These are phyloP conservation scores for Tuber brumale DNA, from an alignment of 495 filamentous ascomycete species.

Conservation along the genomic window DNA sequence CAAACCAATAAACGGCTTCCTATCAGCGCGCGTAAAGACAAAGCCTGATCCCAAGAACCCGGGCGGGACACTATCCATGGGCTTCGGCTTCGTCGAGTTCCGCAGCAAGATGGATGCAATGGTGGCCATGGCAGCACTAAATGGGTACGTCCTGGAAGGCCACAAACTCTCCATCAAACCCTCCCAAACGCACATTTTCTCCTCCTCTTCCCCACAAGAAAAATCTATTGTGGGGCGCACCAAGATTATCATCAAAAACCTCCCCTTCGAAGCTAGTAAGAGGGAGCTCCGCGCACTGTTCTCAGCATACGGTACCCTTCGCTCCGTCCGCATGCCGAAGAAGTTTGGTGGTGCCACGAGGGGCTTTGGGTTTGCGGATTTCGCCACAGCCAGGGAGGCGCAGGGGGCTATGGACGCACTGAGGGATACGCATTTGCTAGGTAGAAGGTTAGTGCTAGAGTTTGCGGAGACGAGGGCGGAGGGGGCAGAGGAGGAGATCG, in stretches of 20 bases:
- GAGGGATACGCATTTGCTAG: constrained; percentile 86
- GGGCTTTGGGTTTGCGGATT: constrained; percentile 96
- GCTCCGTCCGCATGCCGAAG: constrained; percentile 86
- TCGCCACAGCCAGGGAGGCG: constrained; percentile 83
- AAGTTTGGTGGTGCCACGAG: constrained; percentile 82
- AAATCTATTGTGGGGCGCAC: constrained; percentile 66
- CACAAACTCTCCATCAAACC: constrained; percentile 76
- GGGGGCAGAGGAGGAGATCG: constrained; percentile 91
- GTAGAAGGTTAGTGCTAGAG: constrained; percentile 78
- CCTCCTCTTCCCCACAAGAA: constrained; percentile 46
- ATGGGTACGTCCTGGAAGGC: constrained; percentile 75
- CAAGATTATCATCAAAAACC: constrained; percentile 96
- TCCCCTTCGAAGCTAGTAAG: constrained; percentile 91
- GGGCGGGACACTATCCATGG: constrained; percentile 82
- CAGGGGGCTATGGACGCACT: constrained; percentile 87
- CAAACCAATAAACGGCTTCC: constrained; percentile 72
- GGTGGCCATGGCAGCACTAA: constrained; percentile 72
- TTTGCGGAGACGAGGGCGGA: constrained; percentile 77
- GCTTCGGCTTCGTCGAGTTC: constrained; percentile 93
- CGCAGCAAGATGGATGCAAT: constrained; percentile 66
- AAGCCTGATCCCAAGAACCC: constrained; percentile 79
- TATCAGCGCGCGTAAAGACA: constrained; percentile 76
- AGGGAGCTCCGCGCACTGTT: constrained; percentile 83
- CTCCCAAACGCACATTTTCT: constrained; percentile 59
- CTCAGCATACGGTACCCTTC: constrained; percentile 75